phyloP scores from a whole-genome alignment of 1,139 yeast species.

The Saccharomyces hybrid region DNA sequence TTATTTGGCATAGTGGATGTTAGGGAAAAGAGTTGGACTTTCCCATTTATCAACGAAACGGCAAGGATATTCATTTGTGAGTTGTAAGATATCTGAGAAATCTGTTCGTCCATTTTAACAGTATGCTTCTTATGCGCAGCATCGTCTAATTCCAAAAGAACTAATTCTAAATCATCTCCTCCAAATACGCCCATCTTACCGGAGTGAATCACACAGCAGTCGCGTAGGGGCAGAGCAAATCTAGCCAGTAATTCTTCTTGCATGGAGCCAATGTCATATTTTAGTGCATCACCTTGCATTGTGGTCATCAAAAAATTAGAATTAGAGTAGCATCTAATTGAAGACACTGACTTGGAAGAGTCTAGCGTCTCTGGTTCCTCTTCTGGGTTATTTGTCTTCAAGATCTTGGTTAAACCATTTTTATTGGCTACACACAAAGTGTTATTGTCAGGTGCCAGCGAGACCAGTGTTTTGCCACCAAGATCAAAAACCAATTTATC shows the following conservation, averaged over 20 bases:
- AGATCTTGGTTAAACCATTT: slow-evolving; percentile 25
- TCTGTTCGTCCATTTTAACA: slow-evolving; percentile 45
- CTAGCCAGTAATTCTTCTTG: slow-evolving; percentile 20
- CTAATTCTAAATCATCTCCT: slow-evolving; percentile 66
- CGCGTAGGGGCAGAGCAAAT: slow-evolving; percentile 56
- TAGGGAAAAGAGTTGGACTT: slow-evolving; percentile 55
- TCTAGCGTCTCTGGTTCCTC: slow-evolving; percentile 31
- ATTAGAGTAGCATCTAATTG: slow-evolving; percentile 14
- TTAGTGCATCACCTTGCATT: slow-evolving; percentile 24
- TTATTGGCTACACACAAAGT: slow-evolving; percentile 26
- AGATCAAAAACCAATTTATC: slow-evolving; percentile 27
- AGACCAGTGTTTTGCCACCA: slow-evolving; percentile 27
- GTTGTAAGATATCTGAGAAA: slow-evolving; percentile 56
- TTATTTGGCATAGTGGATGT: slow-evolving; percentile 37
- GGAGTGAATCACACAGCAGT: slow-evolving; percentile 57
- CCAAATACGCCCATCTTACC: slow-evolving; percentile 65
- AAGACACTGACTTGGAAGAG: slow-evolving; percentile 17
- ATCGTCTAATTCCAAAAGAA: slow-evolving; percentile 45
- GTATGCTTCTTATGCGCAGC: slow-evolving; percentile 30
- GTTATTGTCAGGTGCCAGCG: slow-evolving; percentile 19
- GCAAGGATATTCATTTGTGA: slow-evolving; percentile 52
- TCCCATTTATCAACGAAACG: slow-evolving; percentile 61
- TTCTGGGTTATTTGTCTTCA: slow-evolving; percentile 21
- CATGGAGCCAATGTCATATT: slow-evolving; percentile 12
- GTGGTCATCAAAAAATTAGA: slow-evolving; percentile 20